Percentiles rank a stretch among this genome's conserved stretches.
Conservation (phyloP, 2,329 filamentous ascomycete genomes). For the Hirsutella rhossiliensis region DNA sequence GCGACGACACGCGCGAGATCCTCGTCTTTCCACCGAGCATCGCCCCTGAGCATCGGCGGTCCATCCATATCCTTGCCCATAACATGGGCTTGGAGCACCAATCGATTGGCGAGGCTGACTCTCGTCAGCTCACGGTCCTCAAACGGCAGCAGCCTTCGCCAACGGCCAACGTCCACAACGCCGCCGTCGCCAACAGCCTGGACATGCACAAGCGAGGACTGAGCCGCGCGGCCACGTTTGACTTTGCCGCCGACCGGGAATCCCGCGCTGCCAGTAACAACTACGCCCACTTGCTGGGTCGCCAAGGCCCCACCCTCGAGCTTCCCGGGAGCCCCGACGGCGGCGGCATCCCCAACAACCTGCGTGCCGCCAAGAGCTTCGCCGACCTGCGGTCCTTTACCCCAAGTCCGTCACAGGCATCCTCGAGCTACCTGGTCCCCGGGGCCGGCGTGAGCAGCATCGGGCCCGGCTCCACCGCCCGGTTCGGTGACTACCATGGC, state of each 20-base stretch:
- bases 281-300: slow-evolving; percentile 60
- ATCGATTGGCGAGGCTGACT: slow-evolving; percentile 78
- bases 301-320: slow-evolving; percentile 76
- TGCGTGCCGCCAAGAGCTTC: slow-evolving; percentile 91
- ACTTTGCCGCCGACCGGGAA: slow-evolving; percentile 76
- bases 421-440: slow-evolving; percentile 58
- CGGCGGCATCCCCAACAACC: slow-evolving; percentile 56
- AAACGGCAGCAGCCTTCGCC: slow-evolving; percentile 47
- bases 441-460: slow-evolving; percentile 43
- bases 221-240: slow-evolving; percentile 91
- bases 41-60: slow-evolving; percentile 72
- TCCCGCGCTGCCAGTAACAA: slow-evolving; percentile 53
- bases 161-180: slow-evolving; percentile 42
- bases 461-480: slow-evolving; percentile 21
- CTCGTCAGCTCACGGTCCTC: slow-evolving; percentile 83
- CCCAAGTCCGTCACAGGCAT: slow-evolving; percentile 76
- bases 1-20: slow-evolving; percentile 63
- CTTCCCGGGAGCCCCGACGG: slow-evolving; percentile 68
- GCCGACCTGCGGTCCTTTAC: slow-evolving; percentile 92
- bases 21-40: slow-evolving; percentile 75
- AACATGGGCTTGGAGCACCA: slow-evolving; percentile 87
- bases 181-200: slow-evolving; percentile 47
- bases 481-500: slow-evolving; percentile 34
- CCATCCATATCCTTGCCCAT: slow-evolving; percentile 88
- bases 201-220: slow-evolving; percentile 75